phyloP scores from a whole-genome alignment of 2,329 filamentous ascomycete genomes.

The Aureobasidium subglaciale region DNA sequence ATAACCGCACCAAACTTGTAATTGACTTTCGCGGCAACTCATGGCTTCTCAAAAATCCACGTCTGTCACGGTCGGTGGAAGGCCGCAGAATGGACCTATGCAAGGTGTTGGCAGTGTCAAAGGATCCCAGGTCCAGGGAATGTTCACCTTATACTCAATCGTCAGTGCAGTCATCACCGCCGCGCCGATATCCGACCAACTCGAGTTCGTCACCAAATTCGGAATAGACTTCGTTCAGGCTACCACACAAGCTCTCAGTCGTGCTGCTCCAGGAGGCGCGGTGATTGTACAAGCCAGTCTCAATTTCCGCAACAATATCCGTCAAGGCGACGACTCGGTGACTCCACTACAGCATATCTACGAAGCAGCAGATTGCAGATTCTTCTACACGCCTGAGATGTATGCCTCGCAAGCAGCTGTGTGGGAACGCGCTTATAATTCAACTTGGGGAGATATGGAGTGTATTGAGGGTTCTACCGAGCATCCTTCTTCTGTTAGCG shows the following conservation, averaged over 20 bases:
- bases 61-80: slow-evolving; percentile 34
- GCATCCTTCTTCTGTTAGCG: slow-evolving; percentile 15
- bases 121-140: slow-evolving; percentile 26
- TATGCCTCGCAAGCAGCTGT: slow-evolving; percentile 39
- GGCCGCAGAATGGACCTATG: slow-evolving; percentile 33
- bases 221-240: background rate
- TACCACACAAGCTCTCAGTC: background rate
- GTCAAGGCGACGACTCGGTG: slow-evolving; percentile 25
- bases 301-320: slow-evolving; percentile 27
- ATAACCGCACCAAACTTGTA: slow-evolving; percentile 53
- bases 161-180: slow-evolving; percentile 19
- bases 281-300: slow-evolving; percentile 16
- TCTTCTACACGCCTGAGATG: slow-evolving; percentile 46
- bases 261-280: background rate
- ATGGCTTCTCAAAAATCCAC: slow-evolving; percentile 35
- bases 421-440: slow-evolving; percentile 37
- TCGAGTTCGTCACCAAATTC: background rate
- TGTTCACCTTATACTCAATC: background rate
- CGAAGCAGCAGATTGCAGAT: slow-evolving; percentile 44
- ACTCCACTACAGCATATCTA: slow-evolving; percentile 43
- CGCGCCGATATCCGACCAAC: background rate
- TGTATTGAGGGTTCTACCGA: slow-evolving; percentile 21
- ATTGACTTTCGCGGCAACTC: slow-evolving; percentile 54
- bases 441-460: slow-evolving; percentile 22
- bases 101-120: slow-evolving; percentile 36